Evolutionary conservation across 345 rosid species (phyloP), one percentile per base, ranked within the genome.

Genomic region (Limnanthes douglasii): DNA sequence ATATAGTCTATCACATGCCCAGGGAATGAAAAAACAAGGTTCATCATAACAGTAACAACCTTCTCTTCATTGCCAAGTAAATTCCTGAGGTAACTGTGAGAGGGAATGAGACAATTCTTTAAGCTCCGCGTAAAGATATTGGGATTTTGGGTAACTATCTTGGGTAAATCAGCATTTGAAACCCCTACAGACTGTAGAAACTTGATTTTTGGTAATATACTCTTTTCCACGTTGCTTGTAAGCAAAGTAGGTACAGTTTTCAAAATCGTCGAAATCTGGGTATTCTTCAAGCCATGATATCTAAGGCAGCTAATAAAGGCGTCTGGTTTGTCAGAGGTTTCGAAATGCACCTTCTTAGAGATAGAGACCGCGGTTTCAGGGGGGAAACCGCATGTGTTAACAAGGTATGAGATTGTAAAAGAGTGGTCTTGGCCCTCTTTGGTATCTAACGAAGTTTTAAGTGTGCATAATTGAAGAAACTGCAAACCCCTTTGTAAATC

Each of bases 201-300:
- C 32, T 63, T 42, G 1, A 63, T 34, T 13, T 68, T 63, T 14
- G 55, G 58, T 12, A 57, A 24, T 16, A 58, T 36, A 2, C 36
- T 45, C 16, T 34, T 45, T 49, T 45, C 57, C 1, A 46, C 35
- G 8, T 42, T 32, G 1, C 25, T 48, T 1, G 29, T 0, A n/a
- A 69, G 71, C 21, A 69, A 8, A 1, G 2, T 2, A 1, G 71
- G 69, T 1, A 16, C 12, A 5, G 0, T 1, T 2, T 27, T 12
- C 12, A 62, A 13, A 6, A 48, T 15, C 9, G n/a, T 5, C 2
- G 50, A 28, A 18, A 64, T 51, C 10, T 69, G 71, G 27, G 59
- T 13, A n/a, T 48, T 19, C 0, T 31, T 31, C 53, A 62, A 62
- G n/a, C 63, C 64, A 15, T 57, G 43, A 41, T 49, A 35, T 48